Base-by-base conservation (phyloP, 2,329 filamentous ascomycete species). In the Teratosphaeriaceae sp. region DNA sequence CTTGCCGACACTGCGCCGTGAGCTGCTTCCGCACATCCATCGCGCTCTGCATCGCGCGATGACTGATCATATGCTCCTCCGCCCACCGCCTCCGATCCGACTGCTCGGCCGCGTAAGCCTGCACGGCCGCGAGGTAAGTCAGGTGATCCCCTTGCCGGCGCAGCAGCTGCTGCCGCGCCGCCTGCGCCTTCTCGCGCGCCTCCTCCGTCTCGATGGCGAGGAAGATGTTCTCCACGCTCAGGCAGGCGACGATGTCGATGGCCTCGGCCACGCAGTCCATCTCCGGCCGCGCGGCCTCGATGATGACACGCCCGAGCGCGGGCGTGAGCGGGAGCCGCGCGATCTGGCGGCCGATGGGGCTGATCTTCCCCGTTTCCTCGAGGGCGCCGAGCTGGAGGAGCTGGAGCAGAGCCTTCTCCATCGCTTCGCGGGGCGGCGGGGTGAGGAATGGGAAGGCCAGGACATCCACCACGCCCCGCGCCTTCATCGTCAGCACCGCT, bases 401-500 rank as follows among this genome's bases (percentile, higher is more conserved):
- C 42, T 92, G 85, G 5, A 92, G 65, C 1, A 96, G 70, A 0
- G 89, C 88, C 53, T 88, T 88, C 54, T 90, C 81, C 38, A 96
- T 77, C 0, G 85, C 76, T 50, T 94, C 84, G 2, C 80, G 67
- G 7, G 85, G 80, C 0, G 92, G 92, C 0, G 78, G 75, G 43
- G 94, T 88, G 61, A 97, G 81, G 37, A 96, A 79, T 0, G 90
- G 88, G 49, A 98, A 98, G 0, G 74, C 71, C 16, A 88, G 70
- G 2, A 95, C 78, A 58, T 97, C 84, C 20, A 85, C 75, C 11
- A 97, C 82, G 0, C 89, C 88, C 42, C 88, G 79, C 0, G 90
- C 88, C 63, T 95, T 96, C 84, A 98, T 94, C 0, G 86, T 94
- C 8, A 98, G 70, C 1, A 96, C 74, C 0, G 90, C 85, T 24